Evolutionary conservation across 345 rosid genomes (phyloP), one percentile per base, ranked within the genome.

Genomic region (Angophora floribunda): DNA sequence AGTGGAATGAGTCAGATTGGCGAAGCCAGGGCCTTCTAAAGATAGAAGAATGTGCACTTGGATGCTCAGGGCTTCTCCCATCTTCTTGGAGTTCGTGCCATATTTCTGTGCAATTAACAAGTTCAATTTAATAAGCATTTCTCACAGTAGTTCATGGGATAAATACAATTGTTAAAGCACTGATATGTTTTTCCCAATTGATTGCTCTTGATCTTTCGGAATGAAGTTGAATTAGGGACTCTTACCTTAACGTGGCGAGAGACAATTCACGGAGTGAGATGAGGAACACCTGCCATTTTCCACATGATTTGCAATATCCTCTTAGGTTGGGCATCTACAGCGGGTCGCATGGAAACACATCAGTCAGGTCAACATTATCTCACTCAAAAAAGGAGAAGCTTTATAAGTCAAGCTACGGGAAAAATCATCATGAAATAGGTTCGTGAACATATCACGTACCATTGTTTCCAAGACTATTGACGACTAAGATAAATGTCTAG

Each of bases 171-270:
- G 52, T n/a, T 30, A 51, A 52, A 52, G 45, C 51, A 16, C 24
- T 12, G 22, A 26, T 51, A 28, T 51, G 32, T 47, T 53, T 85
- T 63, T 85, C 6, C n/a, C 51, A 49, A 85, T 21, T 21, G 28
- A 32, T 67, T 67, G 0, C 78, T 67, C 24, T 52, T 28, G 44
- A 52, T 51, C 57, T 55, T 50, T 30, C 32, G 36, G 63, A 75
- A 51, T 36, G 85, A 32, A 4, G 30, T 51, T 30, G 61, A 78
- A 78, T 28, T 51, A 44, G 22, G 41, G 9, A 30, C 78, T 67
- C 79, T 85, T 51, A 87, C 85, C 85, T 24, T 13, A 51, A 87
- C 85, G 4, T 65, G 88, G 84, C 88, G 65, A 57, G 88, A 61
- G 52, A 87, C 51, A 51, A 45, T 50, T 0, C 65, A 84, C 41